These are phyloP conservation scores for Gelatoporia subvermispora DNA, from an alignment of 768 basidiomycete genomes.

Conservation along the genomic window DNA sequence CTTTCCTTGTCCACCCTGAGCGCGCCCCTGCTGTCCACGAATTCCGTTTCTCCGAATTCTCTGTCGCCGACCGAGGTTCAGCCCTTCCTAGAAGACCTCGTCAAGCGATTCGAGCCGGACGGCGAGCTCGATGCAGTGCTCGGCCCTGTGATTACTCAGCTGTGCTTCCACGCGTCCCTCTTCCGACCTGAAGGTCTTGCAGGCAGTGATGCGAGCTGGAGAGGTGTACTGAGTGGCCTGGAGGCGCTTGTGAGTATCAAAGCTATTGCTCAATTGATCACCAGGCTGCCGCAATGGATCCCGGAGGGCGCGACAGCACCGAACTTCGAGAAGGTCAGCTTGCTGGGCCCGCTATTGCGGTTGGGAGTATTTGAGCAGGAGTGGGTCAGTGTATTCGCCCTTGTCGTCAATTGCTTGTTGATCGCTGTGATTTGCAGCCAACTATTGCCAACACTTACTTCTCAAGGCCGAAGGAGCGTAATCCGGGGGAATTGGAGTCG, in stretches of 20 bases:
- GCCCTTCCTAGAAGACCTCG: slow-evolving; percentile 79
- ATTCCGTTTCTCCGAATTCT: slow-evolving; percentile 39
- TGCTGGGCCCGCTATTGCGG: slow-evolving; percentile 82
- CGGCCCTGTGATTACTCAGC: slow-evolving; percentile 59
- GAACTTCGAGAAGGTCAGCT: slow-evolving; percentile 57
- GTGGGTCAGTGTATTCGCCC: slow-evolving; percentile 54
- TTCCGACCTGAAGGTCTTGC: slow-evolving; percentile 64
- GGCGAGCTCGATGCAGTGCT: slow-evolving; percentile 76
- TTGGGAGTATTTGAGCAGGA: slow-evolving; percentile 85
- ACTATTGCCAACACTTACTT: slow-evolving; percentile 76
- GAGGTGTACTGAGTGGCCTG: slow-evolving; percentile 77
- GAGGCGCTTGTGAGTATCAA: slow-evolving; percentile 80
- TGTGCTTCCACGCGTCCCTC: slow-evolving; percentile 63
- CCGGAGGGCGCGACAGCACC: slow-evolving; percentile 53
- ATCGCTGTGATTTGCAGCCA: slow-evolving; percentile 45
- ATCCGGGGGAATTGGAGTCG: slow-evolving; percentile 70
- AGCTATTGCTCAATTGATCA: slow-evolving; percentile 77
- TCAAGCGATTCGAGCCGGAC: slow-evolving; percentile 73
- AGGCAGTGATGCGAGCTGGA: slow-evolving; percentile 77
- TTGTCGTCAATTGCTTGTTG: not conserved
- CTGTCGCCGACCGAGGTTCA: slow-evolving; percentile 69
- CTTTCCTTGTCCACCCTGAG: slow-evolving; percentile 68
- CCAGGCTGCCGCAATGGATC: slow-evolving; percentile 69
- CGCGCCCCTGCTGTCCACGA: slow-evolving; percentile 53
- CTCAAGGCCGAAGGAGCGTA: slow-evolving; percentile 75